These are phyloP conservation scores for Triticum timopheevii DNA, from an alignment of 176 grass and related monocot genomes.

Conservation along the genomic window DNA sequence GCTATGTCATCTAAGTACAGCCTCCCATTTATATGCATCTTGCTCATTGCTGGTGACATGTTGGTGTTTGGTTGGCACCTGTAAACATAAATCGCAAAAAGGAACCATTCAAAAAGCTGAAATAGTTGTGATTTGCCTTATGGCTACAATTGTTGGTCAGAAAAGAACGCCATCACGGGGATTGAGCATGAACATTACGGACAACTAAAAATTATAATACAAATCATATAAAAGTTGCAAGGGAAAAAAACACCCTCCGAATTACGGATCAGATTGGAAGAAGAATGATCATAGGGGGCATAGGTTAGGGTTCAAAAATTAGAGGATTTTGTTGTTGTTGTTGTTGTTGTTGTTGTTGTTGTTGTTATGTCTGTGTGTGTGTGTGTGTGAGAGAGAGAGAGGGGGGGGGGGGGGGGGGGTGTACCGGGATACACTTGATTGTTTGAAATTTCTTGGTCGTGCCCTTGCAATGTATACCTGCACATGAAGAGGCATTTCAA, in stretches of 20 bases:
- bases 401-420: background rate
- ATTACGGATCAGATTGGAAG: background rate
- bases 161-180: background rate
- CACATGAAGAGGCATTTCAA: background rate
- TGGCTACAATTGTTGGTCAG: background rate
- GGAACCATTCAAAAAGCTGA: background rate
- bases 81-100: background rate
- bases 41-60: background rate
- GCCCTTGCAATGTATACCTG: conserved; percentile 15
- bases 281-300: background rate
- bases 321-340: too few relatives aligned
- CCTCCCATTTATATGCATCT: background rate
- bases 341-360: too few relatives aligned
- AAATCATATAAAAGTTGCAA: background rate
- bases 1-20: conserved; percentile 38
- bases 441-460: background rate
- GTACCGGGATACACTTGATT: background rate
- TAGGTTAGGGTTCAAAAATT: too few relatives aligned
- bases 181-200: background rate
- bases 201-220: background rate
- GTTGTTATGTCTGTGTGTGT: too few relatives aligned
- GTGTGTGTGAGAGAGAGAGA: too few relatives aligned
- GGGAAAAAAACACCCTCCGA: background rate
- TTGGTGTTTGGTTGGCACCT: background rate
- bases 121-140: background rate